phyloP scores from a whole-genome alignment of 2,329 filamentous ascomycete species.

The Fusarium sp. region DNA sequence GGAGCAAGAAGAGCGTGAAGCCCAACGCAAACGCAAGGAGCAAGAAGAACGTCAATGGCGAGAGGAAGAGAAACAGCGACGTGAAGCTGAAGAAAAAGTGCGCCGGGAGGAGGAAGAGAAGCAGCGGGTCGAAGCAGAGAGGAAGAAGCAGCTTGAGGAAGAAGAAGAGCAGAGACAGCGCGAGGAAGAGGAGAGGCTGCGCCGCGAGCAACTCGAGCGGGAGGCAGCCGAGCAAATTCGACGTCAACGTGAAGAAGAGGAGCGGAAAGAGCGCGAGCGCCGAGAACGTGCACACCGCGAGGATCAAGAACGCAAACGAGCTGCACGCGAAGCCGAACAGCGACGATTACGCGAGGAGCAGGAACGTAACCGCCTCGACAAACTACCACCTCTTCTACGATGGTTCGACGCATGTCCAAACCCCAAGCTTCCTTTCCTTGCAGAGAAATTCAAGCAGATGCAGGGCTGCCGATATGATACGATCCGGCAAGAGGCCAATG shows the following conservation, averaged over 20 bases:
- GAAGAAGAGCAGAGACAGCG: conserved; percentile 56
- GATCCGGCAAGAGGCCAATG: conserved; percentile 66
- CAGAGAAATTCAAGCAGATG: conserved; percentile 68
- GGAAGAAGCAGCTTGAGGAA: conserved; percentile 52
- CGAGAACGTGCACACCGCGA: conserved; percentile 59
- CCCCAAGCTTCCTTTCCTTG: conserved; percentile 64
- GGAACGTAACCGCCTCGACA: conserved; percentile 67
- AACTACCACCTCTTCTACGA: conserved; percentile 70
- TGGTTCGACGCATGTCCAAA: conserved; percentile 70
- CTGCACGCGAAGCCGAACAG: conserved; percentile 65
- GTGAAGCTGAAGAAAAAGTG: conserved; percentile 55
- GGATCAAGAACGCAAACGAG: conserved; percentile 63
- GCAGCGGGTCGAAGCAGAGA: conserved; percentile 56
- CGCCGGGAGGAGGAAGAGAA: conserved; percentile 57
- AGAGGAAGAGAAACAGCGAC: conserved; percentile 55
- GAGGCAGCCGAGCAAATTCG: conserved; percentile 65
- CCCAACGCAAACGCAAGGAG: conserved; percentile 55
- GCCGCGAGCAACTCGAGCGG: conserved; percentile 60
- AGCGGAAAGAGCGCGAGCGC: conserved; percentile 65
- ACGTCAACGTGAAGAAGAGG: conserved; percentile 65
- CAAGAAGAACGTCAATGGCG: conserved; percentile 54
- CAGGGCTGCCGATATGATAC: conserved; percentile 75
- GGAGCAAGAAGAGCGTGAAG: conserved; percentile 52
- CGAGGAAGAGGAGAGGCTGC: conserved; percentile 62
- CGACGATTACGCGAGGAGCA: conserved; percentile 66